Percentiles rank a stretch among this genome's conserved stretches.
phyloP scores from a whole-genome alignment of 805 yeast species.

The Citeromyces nyonsensis region DNA sequence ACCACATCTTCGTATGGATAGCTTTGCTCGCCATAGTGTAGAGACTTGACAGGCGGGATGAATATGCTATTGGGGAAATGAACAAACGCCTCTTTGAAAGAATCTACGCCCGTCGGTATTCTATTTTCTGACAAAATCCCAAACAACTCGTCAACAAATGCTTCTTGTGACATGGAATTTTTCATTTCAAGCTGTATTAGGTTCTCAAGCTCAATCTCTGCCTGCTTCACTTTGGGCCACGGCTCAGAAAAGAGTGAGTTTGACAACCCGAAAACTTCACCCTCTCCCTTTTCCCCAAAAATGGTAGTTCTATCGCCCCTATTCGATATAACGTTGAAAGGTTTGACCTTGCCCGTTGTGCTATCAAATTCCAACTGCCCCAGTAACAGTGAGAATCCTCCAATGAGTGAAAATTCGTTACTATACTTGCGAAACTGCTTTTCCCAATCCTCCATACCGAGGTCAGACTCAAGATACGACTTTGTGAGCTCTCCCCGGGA shows the following conservation, averaged over 20 bases:
- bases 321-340: conserved; percentile 31
- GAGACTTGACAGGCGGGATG: conserved; percentile 1
- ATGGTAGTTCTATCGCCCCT: conserved; percentile 15
- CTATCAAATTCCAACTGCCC: conserved; percentile 24
- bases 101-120: conserved; percentile 14
- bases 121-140: conserved; percentile 29
- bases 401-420: conserved; percentile 21
- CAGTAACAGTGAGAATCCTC: conserved; percentile 50
- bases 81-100: conserved; percentile 16
- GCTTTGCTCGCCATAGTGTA: not conserved
- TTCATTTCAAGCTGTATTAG: conserved; percentile 13
- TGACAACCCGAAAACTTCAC: conserved; percentile 36
- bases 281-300: conserved; percentile 5
- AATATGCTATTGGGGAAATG: conserved; percentile 27
- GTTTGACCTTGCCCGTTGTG: conserved; percentile 12
- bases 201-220: conserved; percentile 42
- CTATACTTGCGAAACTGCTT: conserved; percentile 9
- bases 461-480: conserved; percentile 16
- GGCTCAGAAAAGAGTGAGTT: conserved; percentile 52
- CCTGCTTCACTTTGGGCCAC: conserved; percentile 62
- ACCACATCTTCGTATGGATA: conserved; percentile 11
- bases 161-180: conserved; percentile 8
- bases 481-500: conserved; percentile 33
- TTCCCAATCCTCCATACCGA: conserved; percentile 29
- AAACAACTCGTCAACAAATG: conserved; percentile 35